Evolutionary conservation across 2,329 filamentous ascomycete species (phyloP), one percentile per base, ranked within the genome.

Genomic region (Davidsoniella neocaledoniae): DNA sequence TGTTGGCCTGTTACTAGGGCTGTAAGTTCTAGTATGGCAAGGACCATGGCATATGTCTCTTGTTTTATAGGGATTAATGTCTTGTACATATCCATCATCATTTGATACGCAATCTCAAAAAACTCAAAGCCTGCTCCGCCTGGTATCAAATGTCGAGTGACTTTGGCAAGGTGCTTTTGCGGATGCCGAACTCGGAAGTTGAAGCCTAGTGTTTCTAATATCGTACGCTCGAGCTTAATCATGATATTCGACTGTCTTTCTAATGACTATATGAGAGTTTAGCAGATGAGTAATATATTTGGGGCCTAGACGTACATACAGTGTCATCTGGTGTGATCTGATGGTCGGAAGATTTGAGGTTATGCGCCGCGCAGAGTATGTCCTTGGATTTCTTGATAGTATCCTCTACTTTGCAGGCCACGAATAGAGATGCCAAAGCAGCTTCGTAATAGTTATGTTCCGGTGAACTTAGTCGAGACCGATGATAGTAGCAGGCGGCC

Each of bases 381-480:
- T 98, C 91, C 52, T 77, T 79, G 3, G 86, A 94, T 68, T 96
- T 96, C 67, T 98, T 98, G 56, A 95, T 76, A 0, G 91, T 98
- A 63, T 98, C 91, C 64, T 98, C 91, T 43, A 93, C 87, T 68
- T 98, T 98, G 71, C 90, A 96, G 2, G 88, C 88, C 2, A 88
- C 84, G 60, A 96, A 90, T 7, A 98, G 69, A 21, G 86, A 83
- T 1, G 91, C 86, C 5, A 91, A 77, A 0, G 90, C 86, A 1
- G 86, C 88, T 61, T 96, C 90, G 63, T 86, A 66, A 55, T 80
- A 87, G 62, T 83, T 84, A 64, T 94, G 94, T 59, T 88, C 86
- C n/a, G 80, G 75, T 59, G 94, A 87, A 43, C 82, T 77, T 48
- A 96, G 73, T 29, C 90, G 81, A 62, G 95, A 95, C 57, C 87